Evolutionary conservation across 495 filamentous ascomycete genomes (phyloP), one percentile per base, ranked within the genome.

Genomic region (Zalerion maritima): DNA sequence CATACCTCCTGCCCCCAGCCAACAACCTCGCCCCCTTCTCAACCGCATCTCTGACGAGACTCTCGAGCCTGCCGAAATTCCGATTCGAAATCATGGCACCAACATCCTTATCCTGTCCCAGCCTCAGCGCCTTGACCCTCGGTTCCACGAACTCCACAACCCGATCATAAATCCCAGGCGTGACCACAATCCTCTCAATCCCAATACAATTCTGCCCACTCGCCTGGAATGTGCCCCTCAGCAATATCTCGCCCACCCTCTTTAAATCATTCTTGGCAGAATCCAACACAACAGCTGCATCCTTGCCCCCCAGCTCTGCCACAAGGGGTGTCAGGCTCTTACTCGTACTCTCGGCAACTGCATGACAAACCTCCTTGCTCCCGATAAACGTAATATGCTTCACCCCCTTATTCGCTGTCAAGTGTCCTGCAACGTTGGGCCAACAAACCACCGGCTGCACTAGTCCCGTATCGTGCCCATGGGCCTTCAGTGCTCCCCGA

Each of bases 151-250:
- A 62, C 9, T 60, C 43, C 31, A 92, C 59, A 16, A 99, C 69
- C 23, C 60, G 57, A 26, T 73, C 52, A 61, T 96, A 96, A 24
- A 73, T 61, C 12, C 57, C 57, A 1, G 83, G 78, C 7, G 77
- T 64, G 26, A 78, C 81, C 43, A 99, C 72, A 49, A 96, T 75
- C 22, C 89, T 78, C 56, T 99, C 89, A 33, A 93, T 81, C 35
- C 91, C 89, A 50, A 96, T 83, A 55, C 89, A 99, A 56, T 99
- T 99, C 47, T 99, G 89, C 1, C 89, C 89, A n/a, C 86, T 73
- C 32, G 85, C 82, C 52, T 94, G 87, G 62, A 96, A 99, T 18
- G 79, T 78, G 23, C 86, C 89, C 29, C 91, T 75, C 59, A 96
- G 71, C 37, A 96, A 67, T 35, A 85, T 77, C 17, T 82, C 78